These are phyloP conservation scores for Neurospora sp. DNA, from an alignment of 495 filamentous ascomycete genomes.

Conservation along the genomic window DNA sequence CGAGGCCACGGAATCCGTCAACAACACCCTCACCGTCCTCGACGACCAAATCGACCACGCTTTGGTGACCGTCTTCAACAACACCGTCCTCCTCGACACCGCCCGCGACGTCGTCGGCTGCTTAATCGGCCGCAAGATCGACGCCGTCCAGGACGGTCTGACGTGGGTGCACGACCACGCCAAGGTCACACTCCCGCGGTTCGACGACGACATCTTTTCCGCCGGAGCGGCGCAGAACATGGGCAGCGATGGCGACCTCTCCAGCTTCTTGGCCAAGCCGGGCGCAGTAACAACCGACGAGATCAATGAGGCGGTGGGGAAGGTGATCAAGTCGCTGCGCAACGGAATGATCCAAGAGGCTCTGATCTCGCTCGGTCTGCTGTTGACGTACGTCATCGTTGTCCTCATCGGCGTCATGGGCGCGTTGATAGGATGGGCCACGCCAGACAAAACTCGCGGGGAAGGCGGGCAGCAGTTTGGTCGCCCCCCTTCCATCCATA, in stretches of 20 bases:
- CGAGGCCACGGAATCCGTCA: conserved; percentile 68
- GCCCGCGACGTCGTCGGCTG: conserved; percentile 66
- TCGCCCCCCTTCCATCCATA: not conserved
- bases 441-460: conserved; percentile 40
- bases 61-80: conserved; percentile 68
- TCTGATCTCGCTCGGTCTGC: conserved; percentile 59
- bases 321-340: conserved; percentile 53
- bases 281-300: conserved; percentile 61
- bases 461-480: conserved; percentile 35
- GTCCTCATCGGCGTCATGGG: conserved; percentile 62
- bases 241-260: conserved; percentile 42
- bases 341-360: conserved; percentile 61
- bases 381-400: conserved; percentile 67
- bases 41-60: conserved; percentile 60
- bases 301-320: conserved; percentile 62
- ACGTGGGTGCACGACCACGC: conserved; percentile 86
- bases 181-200: conserved; percentile 66
- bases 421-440: conserved; percentile 43
- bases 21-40: conserved; percentile 76
- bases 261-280: conserved; percentile 67
- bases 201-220: conserved; percentile 76
- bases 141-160: conserved; percentile 67
- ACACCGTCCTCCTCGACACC: conserved; percentile 63
- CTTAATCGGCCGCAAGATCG: conserved; percentile 64
- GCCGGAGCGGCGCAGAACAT: conserved; percentile 60